Evolutionary conservation across 176 grass and related monocot species (phyloP), one percentile per base, ranked within the genome.

Genomic region (Ensete ventricosum): DNA sequence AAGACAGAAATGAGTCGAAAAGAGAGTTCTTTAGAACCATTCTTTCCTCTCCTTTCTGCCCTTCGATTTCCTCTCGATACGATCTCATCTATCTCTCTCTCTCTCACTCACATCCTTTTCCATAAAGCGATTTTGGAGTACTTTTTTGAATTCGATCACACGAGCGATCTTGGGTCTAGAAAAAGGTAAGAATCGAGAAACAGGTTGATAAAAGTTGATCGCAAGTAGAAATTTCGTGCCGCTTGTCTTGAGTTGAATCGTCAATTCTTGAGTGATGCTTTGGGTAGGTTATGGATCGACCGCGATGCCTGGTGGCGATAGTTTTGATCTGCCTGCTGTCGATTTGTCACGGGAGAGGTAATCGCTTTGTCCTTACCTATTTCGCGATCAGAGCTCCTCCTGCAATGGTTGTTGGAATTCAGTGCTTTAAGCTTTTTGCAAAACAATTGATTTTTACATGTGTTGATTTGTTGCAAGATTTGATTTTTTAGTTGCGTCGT

Each of bases 291-390:
- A 91, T 91, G 85, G 85, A 65, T 71, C 74, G 83, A 52, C 78
- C 80, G 16, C 70, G 83, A 67, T 54, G 73, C 81, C 78, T 91
- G 1, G 81, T 14, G 75, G 69, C 81, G 59, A 55, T 64, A 52
- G 13, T 88, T 13, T 71, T 88, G 81, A 50, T 88, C 60, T 85
- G 78, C 74, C 69, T 92, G 49, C 48, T 88, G 11, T 75, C 77
- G 14, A 1, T 76, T 34, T 88, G 85, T 81, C 85, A 81, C 22
- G 89, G 81, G 19, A 92, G 85, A 88, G 85, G 85, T 92, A 23
- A 74, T 14, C 12, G 25, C 12, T 72, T 62, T 14, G 13, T 16
- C 22, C 29, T 48, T 14, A 17, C 4, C 57, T n/a, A 60, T n/a
- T 43, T 50, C 19, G 20, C 14, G 4, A 50, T 20, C 12, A 14